A percentile compares a stretch with the other conserved stretches of the same genome.
These are phyloP conservation scores for Phoenix dactylifera DNA, from an alignment of 176 grass and related monocot genomes.

Conservation along the genomic window DNA sequence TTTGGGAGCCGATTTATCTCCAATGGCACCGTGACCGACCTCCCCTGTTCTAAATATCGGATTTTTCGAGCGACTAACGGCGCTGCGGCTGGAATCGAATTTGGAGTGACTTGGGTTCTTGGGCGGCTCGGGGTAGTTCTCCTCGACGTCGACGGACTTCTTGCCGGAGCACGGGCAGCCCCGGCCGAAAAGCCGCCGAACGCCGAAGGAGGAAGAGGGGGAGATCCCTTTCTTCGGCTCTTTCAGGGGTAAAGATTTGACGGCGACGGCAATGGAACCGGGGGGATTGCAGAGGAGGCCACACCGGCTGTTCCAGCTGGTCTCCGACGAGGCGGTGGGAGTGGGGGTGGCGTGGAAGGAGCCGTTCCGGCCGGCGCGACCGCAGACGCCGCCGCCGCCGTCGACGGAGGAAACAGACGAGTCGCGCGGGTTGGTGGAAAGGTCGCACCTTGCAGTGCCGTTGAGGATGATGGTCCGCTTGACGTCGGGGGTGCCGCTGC, in stretches of 20 bases:
- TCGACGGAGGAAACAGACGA: constrained; percentile 22
- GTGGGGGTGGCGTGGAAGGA: constrained; percentile 9
- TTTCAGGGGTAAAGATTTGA: constrained; percentile 4
- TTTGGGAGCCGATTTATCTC: constrained; percentile 6
- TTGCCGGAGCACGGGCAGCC: constrained; percentile 51
- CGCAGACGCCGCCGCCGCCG: neutral
- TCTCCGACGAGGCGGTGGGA: constrained; percentile 29
- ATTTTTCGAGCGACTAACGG: neutral
- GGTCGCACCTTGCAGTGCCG: constrained; percentile 12
- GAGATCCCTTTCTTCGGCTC: constrained; percentile 9
- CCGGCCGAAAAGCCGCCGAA: constrained; percentile 31
- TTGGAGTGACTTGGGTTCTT: constrained; percentile 14
- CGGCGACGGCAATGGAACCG: neutral
- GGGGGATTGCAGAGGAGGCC: constrained; percentile 25
- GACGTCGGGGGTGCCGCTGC: no score
- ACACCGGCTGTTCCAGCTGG: constrained; percentile 55
- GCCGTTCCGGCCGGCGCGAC: constrained; percentile 4
- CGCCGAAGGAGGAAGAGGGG: neutral
- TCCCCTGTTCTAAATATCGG: neutral
- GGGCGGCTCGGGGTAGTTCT: constrained; percentile 22
- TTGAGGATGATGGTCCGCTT: neutral
- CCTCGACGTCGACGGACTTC: constrained; percentile 55
- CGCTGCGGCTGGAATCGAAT: neutral
- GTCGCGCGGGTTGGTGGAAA: constrained; percentile 11
- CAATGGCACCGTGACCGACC: constrained; percentile 1